Evolutionary conservation across 305 asterid species (phyloP), one percentile per base, ranked within the genome.

Genomic region (Plantago lanceolata): DNA sequence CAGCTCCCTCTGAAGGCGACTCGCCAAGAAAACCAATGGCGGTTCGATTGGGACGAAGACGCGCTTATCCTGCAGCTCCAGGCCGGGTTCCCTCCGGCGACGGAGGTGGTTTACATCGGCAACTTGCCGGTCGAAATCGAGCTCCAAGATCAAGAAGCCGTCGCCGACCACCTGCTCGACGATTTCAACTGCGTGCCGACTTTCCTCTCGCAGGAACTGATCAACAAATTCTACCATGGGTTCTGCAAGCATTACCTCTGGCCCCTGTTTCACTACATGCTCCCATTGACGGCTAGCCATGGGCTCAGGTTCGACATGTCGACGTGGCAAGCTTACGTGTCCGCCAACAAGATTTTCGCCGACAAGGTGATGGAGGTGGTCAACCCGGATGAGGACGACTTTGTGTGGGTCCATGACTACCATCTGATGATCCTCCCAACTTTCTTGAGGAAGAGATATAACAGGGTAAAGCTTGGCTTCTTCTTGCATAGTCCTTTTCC

Each of bases 261-360:
- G 97, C 97, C 97, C 37, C 51, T 90, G 73, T 84, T 90, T 68
- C 95, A 90, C 50, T 90, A 85, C 64, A 82, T 87, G 93, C 64
- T 87, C 67, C 97, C 97, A 19, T 43, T 84, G 62, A 78, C 93
- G 26, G 70, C 90, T 16, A 76, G 64, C 61, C 84, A 86, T 61
- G 96, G 96, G 14, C 90, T 78, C 28, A 74, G 90, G 69, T 90
- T 90, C 48, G 95, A 90, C 57, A 79, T 70, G 68, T 24, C 73
- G 65, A 65, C 57, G 78, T 87, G 97, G 97, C 86, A 79, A 61
- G 88, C 87, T 0, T 90, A 87, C 61, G 90, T 90, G 0, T 77
- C 86, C 1, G 92, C 90, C 3, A 90, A 90, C 79, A 87, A 83
- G 77, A 61, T 82, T 29, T 90, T 90, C 69, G 95, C 96, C 20